Percentiles rank a stretch among this genome's conserved stretches.
phyloP scores from a whole-genome alignment of 345 rosid species.

The Anastatica hierochuntica region DNA sequence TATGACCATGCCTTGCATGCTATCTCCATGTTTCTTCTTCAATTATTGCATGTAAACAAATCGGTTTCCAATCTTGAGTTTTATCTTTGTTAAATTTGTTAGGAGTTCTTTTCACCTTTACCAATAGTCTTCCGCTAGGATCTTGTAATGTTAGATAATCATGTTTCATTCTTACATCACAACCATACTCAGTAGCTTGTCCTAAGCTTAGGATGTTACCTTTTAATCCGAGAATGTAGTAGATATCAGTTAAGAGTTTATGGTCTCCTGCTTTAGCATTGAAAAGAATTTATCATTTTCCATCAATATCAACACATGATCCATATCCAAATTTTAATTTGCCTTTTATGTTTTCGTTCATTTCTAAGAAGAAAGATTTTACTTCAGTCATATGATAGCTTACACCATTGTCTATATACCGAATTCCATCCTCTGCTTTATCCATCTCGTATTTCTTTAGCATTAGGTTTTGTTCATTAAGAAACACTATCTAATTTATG shows the following conservation, averaged over 20 bases:
- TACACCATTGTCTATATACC: too few species aligned
- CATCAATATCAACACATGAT: not conserved
- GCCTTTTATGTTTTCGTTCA: too few species aligned
- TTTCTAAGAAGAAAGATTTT: not conserved
- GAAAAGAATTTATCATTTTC: not conserved
- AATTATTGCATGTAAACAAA: not conserved
- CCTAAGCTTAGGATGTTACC: too few species aligned
- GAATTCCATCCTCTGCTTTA: not conserved
- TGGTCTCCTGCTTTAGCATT: not conserved
- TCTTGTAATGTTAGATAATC: too few species aligned
- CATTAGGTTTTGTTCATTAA: not conserved
- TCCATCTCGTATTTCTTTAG: not conserved
- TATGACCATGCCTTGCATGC: not conserved
- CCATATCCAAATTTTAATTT: too few species aligned
- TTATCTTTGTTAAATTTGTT: not conserved
- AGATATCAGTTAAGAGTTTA: too few species aligned
- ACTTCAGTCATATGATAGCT: not conserved
- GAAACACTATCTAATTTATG: not conserved
- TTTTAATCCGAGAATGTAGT: too few species aligned
- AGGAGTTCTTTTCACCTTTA: not conserved
- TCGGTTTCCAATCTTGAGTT: not conserved
- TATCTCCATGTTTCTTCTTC: not conserved
- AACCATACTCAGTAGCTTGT: too few species aligned
- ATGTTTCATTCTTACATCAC: too few species aligned
- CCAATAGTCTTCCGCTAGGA: too few species aligned